Evolutionary conservation across 164 flowering plant genomes (phyloP).

Genomic region (Vitis rupestris): DNA sequence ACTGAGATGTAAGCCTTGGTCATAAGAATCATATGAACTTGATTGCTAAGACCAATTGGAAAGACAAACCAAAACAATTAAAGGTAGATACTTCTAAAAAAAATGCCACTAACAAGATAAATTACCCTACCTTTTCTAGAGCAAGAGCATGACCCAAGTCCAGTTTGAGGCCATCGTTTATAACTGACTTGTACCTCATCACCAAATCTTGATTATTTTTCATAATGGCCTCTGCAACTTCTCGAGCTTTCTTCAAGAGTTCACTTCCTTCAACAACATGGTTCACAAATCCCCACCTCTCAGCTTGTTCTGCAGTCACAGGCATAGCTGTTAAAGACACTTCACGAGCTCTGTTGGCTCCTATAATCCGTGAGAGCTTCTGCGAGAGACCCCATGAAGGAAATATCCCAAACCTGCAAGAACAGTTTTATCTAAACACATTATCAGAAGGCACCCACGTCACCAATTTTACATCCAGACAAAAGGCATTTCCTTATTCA

Average conservation of each 20-base stretch:
- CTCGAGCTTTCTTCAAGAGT: slow-evolving; percentile 66
- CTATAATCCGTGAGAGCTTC: slow-evolving; percentile 84
- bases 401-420: slow-evolving; percentile 86
- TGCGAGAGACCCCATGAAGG: slow-evolving; percentile 99
- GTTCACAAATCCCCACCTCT: slow-evolving; percentile 85
- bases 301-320: slow-evolving; percentile 76
- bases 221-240: slow-evolving; percentile 75
- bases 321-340: slow-evolving; percentile 70
- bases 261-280: slow-evolving; percentile 71
- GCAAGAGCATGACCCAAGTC: slow-evolving; percentile 69
- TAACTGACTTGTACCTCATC: slow-evolving; percentile 72
- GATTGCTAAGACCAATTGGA: too few relatives aligned
- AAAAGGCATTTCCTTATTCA: too few relatives aligned
- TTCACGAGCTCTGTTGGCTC: slow-evolving; percentile 87
- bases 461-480: too few relatives aligned
- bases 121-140: slow-evolving; percentile 71
- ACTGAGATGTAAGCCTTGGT: too few relatives aligned
- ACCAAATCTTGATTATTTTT: slow-evolving; percentile 83
- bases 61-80: too few relatives aligned
- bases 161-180: slow-evolving; percentile 81
- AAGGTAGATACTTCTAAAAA: too few relatives aligned
- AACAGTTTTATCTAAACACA: neutral
- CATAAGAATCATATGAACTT: too few relatives aligned
- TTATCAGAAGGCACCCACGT: too few relatives aligned
- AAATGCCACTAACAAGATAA: too few relatives aligned